A percentile compares a stretch with the other conserved stretches of the same genome.
phyloP scores from a whole-genome alignment of 1,139 yeast genomes.

The Zygosaccharomyces pseudobailii region DNA sequence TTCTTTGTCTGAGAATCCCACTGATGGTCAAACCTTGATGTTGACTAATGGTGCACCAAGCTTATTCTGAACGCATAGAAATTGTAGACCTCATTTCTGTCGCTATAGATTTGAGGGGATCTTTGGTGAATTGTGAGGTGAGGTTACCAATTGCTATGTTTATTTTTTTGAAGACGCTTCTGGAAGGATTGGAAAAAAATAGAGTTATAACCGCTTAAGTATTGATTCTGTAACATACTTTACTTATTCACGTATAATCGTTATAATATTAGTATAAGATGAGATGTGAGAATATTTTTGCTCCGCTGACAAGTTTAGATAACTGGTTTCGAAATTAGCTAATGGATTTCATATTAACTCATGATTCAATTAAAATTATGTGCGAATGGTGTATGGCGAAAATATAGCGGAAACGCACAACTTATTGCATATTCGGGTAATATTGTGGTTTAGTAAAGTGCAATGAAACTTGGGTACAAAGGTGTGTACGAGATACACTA shows the following conservation, averaged over 20 bases:
- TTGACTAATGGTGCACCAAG: slow-evolving; percentile 49
- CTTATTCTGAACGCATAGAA: neutral
- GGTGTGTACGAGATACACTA: too few relatives aligned
- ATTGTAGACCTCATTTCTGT: neutral
- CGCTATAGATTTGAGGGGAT: slow-evolving; percentile 1
- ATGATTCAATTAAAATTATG: too few relatives aligned
- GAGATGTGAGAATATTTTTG: neutral
- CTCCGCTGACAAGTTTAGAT: neutral
- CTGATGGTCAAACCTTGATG: slow-evolving; percentile 50
- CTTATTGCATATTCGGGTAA: too few relatives aligned
- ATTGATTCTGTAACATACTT: slow-evolving; percentile 1
- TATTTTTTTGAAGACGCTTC: neutral
- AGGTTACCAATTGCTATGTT: neutral
- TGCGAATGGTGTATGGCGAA: too few relatives aligned
- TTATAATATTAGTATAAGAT: neutral
- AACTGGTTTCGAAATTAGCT: too few relatives aligned
- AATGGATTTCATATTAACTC: too few relatives aligned
- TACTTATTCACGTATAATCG: slow-evolving; percentile 3
- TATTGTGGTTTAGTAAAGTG: too few relatives aligned
- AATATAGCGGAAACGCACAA: too few relatives aligned
- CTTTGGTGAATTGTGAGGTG: neutral
- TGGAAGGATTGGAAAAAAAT: neutral
- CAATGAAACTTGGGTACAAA: too few relatives aligned
- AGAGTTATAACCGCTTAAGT: neutral
- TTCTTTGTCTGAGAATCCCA: slow-evolving; percentile 42